Percentiles rank a stretch among this genome's conserved stretches.
phyloP scores from a whole-genome alignment of 441 rosid genomes.

The Pelargonium cotyledonis region DNA sequence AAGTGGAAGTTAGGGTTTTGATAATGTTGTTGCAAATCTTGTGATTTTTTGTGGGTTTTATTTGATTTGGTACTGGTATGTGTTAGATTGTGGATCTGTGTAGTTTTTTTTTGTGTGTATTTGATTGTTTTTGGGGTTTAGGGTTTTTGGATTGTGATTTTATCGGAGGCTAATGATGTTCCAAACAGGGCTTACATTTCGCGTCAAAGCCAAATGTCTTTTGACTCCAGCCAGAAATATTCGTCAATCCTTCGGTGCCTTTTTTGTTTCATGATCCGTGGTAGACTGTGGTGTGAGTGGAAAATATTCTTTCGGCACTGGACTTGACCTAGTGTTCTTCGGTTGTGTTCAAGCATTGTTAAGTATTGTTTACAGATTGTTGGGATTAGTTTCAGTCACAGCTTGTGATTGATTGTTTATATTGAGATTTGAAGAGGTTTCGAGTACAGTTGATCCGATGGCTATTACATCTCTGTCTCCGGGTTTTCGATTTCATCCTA shows the following conservation, averaged over 20 bases:
- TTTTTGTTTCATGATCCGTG: conserved; percentile 59
- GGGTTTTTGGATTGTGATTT: background rate
- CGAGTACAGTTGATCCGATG: too few relatives aligned
- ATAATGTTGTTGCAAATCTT: too few relatives aligned
- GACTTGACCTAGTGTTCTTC: conserved; percentile 41
- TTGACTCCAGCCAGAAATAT: conserved; percentile 43
- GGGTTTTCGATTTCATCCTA: conserved; percentile 80
- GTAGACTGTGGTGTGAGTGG: conserved; percentile 59
- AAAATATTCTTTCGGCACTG: conserved; percentile 53
- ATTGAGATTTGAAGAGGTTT: background rate
- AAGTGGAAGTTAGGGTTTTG: too few relatives aligned
- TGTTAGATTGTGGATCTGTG: too few relatives aligned
- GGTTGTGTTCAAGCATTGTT: background rate
- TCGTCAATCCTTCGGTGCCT: conserved; percentile 37
- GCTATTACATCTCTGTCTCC: conserved; percentile 34
- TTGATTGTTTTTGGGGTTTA: too few relatives aligned
- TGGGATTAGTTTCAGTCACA: conserved; percentile 8
- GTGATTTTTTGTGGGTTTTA: too few relatives aligned
- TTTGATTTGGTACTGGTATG: too few relatives aligned
- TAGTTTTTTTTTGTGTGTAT: too few relatives aligned
- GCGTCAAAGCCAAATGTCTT: conserved; percentile 54
- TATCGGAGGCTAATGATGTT: conserved; percentile 24
- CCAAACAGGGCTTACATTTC: conserved; percentile 39
- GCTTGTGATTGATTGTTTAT: background rate
- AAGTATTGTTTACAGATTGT: background rate